phyloP scores from a whole-genome alignment of 148 eudicot species.

The Arbutus unedo region DNA sequence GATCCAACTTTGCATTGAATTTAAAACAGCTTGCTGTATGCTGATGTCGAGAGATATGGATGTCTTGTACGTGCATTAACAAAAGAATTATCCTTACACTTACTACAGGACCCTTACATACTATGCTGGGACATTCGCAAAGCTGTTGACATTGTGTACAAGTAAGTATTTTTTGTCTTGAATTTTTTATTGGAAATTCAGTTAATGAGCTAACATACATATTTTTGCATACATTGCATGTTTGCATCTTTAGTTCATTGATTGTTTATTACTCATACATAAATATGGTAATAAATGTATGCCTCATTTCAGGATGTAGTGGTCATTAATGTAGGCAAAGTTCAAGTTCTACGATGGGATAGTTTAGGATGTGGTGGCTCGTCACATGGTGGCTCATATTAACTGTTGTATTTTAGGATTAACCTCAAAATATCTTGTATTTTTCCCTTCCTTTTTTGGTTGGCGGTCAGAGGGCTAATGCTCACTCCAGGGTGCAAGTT shows the following conservation, averaged over 20 bases:
- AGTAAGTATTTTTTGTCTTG: slow-evolving; percentile 48
- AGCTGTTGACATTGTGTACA: slow-evolving; percentile 85
- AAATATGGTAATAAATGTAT: background rate
- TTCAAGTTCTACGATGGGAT: background rate
- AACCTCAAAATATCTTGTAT: background rate
- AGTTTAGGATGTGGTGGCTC: background rate
- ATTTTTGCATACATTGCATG: background rate
- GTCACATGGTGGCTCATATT: background rate
- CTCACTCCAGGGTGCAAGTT: background rate
- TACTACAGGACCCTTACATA: slow-evolving; percentile 80
- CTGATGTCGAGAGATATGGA: background rate
- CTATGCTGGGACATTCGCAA: slow-evolving; percentile 99
- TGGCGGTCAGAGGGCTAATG: background rate
- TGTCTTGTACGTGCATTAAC: slow-evolving; percentile 10
- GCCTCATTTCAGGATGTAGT: background rate
- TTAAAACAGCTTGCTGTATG: background rate
- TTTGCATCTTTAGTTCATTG: background rate
- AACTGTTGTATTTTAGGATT: background rate
- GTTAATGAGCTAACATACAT: background rate
- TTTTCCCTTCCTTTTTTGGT: background rate
- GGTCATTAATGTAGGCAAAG: background rate
- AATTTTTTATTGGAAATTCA: background rate
- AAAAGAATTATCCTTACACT: slow-evolving; percentile 14
- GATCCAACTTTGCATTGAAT: background rate
- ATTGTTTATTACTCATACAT: background rate